A percentile compares a stretch with the other conserved stretches of the same genome.
These are phyloP conservation scores for Exophiala alcalophila DNA, from an alignment of 2,329 filamentous ascomycete genomes.

Conservation along the genomic window DNA sequence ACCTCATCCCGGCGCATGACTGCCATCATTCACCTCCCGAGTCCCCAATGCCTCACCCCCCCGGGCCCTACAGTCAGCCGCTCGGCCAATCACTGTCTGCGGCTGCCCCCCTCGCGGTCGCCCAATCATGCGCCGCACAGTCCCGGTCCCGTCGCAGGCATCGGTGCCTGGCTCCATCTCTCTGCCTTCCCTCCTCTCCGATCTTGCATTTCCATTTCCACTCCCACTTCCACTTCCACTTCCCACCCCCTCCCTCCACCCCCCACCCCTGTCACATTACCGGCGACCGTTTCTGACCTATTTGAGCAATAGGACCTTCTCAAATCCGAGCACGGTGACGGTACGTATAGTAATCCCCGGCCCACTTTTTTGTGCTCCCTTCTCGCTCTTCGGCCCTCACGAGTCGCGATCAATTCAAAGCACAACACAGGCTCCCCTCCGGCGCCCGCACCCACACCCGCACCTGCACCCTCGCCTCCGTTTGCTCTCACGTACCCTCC, in stretches of 20 bases:
- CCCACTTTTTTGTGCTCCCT: conserved; percentile 16
- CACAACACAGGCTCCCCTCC: too few relatives aligned
- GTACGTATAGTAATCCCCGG: conserved; percentile 29
- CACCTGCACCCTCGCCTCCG: conserved; percentile 11
- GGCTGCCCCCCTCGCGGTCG: too few relatives aligned
- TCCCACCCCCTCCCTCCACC: conserved; percentile 2
- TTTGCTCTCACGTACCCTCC: conserved; percentile 6
- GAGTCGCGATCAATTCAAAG: conserved; percentile 5
- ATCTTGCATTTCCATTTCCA: too few relatives aligned
- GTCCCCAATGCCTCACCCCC: conserved; percentile 1
- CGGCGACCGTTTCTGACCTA: conserved; percentile 20
- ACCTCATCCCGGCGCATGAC: conserved; percentile 18
- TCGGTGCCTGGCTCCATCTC: conserved; percentile 21
- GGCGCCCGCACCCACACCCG: conserved; percentile 7
- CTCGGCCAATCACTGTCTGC: too few relatives aligned
- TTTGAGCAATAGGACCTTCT: conserved; percentile 27
- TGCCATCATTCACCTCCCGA: conserved; percentile 1
- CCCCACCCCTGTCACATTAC: conserved; percentile 8
- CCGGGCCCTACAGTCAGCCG: conserved; percentile 1
- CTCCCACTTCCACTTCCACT: too few relatives aligned
- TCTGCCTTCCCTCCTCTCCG: conserved; percentile 5
- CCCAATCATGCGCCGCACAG: too few relatives aligned
- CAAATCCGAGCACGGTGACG: conserved; percentile 25
- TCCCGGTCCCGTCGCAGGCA: background rate
- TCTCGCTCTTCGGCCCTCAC: conserved; percentile 5